Conservation (phyloP, 192 early-diverging fungal species). For the Dissophora globulifera region DNA sequence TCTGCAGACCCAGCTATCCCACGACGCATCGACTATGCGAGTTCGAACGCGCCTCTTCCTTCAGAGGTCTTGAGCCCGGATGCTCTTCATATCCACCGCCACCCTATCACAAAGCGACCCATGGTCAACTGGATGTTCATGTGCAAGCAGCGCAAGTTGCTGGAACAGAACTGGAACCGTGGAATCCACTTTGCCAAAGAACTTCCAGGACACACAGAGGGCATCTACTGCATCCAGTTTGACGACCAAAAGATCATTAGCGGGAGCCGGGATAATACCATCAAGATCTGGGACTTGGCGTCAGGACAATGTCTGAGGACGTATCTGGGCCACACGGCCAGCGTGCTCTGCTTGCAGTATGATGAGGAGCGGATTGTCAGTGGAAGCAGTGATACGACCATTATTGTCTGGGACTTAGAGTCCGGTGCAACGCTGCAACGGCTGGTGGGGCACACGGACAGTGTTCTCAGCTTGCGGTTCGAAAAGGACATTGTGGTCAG, state of each 20-base stretch:
- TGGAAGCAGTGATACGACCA: constrained; percentile 75
- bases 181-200: constrained; percentile 69
- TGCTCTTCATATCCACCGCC: constrained; percentile 46
- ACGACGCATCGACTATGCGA: constrained; percentile 16
- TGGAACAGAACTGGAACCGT: constrained; percentile 80
- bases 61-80: constrained; percentile 18
- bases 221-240: constrained; percentile 88
- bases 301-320: constrained; percentile 67
- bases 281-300: constrained; percentile 83
- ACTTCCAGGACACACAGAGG: constrained; percentile 83
- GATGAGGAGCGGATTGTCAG: constrained; percentile 72
- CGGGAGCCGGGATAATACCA: constrained; percentile 74
- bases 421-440: constrained; percentile 59
- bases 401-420: constrained; percentile 77
- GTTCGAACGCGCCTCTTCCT: constrained; percentile 28
- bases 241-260: constrained; percentile 75
- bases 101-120: constrained; percentile 44
- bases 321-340: constrained; percentile 75
- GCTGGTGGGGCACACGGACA: constrained; percentile 67
- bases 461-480: constrained; percentile 84
- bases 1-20: constrained; percentile 13
- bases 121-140: constrained; percentile 79
- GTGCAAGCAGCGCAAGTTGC: constrained; percentile 68
- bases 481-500: constrained; percentile 77
- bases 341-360: constrained; percentile 90